Evolutionary conservation across 257 asterid genomes (phyloP).

Genomic region (Ballota nigra): DNA sequence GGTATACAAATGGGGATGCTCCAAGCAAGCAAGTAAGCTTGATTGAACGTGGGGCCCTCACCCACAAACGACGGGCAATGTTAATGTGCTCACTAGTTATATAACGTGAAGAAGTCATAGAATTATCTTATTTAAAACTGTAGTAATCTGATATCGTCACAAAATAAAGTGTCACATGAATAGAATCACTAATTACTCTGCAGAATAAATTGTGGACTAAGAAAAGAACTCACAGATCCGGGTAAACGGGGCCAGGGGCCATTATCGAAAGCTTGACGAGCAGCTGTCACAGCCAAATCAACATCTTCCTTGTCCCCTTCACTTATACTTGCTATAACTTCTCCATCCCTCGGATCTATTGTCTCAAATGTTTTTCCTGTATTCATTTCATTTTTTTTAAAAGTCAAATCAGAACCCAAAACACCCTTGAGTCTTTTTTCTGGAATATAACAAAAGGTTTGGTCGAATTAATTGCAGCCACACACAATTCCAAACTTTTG

Average conservation of each 20-base stretch:
- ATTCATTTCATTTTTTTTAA: background rate
- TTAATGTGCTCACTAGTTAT: background rate
- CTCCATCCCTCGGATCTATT: constrained; percentile 50
- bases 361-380: constrained; percentile 52
- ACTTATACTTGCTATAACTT: constrained; percentile 41
- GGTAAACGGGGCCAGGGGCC: constrained; percentile 71
- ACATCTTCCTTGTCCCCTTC: constrained; percentile 55
- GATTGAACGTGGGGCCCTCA: background rate
- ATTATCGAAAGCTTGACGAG: constrained; percentile 56
- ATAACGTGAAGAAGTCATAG: background rate
- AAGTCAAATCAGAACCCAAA: background rate
- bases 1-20: too few species aligned
- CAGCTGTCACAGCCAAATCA: constrained; percentile 62
- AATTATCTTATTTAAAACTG: background rate
- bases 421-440: background rate
- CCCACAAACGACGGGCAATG: background rate
- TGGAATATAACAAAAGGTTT: background rate
- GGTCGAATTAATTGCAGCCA: too few species aligned
- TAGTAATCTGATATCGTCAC: too few species aligned
- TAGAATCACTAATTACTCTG: background rate
- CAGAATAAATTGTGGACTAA: background rate
- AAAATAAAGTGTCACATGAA: too few species aligned
- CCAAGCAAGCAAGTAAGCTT: too few species aligned
- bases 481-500: too few species aligned
- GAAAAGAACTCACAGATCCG: constrained; percentile 31